Percentiles rank a stretch among this genome's conserved stretches.
These are phyloP conservation scores for Colletotrichum sidae DNA, from an alignment of 2,329 filamentous ascomycete species.

Conservation along the genomic window DNA sequence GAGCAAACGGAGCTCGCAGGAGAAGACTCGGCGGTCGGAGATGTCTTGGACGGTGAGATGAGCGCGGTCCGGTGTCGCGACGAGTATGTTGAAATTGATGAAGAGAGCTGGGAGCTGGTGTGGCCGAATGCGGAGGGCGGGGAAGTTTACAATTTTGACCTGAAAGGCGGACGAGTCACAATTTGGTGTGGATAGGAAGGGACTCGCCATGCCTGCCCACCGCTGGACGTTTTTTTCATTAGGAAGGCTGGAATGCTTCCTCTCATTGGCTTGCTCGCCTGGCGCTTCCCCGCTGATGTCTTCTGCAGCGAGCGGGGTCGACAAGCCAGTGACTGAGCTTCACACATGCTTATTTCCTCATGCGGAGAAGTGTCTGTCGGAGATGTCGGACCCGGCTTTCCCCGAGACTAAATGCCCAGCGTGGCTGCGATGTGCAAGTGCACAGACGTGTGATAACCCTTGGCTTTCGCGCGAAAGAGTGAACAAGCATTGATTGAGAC, in stretches of 20 bases:
- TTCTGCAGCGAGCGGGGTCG: constrained; percentile 31
- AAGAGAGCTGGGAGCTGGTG: constrained; percentile 32
- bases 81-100: constrained; percentile 33
- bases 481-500: constrained; percentile 7
- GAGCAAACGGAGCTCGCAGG: constrained; percentile 30
- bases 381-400: constrained; percentile 1
- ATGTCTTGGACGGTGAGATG: constrained; percentile 34
- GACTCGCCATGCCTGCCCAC: constrained; percentile 27
- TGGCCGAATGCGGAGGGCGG: constrained; percentile 39
- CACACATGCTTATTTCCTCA: constrained; percentile 30
- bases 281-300: constrained; percentile 13
- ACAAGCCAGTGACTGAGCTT: constrained; percentile 1
- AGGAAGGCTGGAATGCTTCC: background rate
- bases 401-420: constrained; percentile 3
- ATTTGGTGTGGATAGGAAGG: constrained; percentile 35
- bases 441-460: constrained; percentile 23
- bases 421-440: constrained; percentile 11
- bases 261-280: constrained; percentile 14
- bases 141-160: constrained; percentile 37
- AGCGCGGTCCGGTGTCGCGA: constrained; percentile 40
- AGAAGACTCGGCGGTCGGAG: constrained; percentile 28
- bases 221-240: constrained; percentile 19
- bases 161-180: constrained; percentile 34
- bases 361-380: constrained; percentile 9
- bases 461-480: constrained; percentile 8